phyloP scores from a whole-genome alignment of 805 yeast genomes.

The Metschnikowia corniflorae region DNA sequence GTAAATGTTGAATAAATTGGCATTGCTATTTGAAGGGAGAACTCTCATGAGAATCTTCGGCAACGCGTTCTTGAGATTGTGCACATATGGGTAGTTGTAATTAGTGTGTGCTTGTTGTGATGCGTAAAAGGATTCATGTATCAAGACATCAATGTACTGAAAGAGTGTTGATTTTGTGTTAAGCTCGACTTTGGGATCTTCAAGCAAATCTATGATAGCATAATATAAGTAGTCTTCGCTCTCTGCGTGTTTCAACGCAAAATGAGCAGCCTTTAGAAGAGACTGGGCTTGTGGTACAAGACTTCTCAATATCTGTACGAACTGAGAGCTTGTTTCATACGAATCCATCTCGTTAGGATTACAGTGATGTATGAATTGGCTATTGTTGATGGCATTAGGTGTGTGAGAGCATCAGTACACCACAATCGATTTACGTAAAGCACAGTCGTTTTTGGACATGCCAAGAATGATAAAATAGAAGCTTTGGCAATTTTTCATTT shows the following conservation, averaged over 20 bases:
- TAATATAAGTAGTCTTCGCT: conserved; percentile 67
- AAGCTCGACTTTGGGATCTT: conserved; percentile 45
- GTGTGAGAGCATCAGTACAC: no score
- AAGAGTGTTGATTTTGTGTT: conserved; percentile 64
- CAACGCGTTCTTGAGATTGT: conserved; percentile 28
- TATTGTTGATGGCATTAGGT: neutral
- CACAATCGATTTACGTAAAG: neutral
- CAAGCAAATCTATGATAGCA: conserved; percentile 58
- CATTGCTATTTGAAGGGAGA: conserved; percentile 34
- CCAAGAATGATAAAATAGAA: no score
- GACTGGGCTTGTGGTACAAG: conserved; percentile 61
- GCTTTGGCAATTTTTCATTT: no score
- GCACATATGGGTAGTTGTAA: conserved; percentile 38
- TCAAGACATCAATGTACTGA: conserved; percentile 65
- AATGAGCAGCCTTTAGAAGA: conserved; percentile 50
- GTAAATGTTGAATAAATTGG: conserved; percentile 36
- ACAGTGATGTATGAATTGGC: no score
- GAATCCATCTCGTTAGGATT: conserved; percentile 92
- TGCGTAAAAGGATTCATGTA: conserved; percentile 34
- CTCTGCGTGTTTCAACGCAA: conserved; percentile 54
- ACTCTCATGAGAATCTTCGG: conserved; percentile 34
- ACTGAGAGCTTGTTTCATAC: conserved; percentile 78
- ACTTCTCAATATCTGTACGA: conserved; percentile 59
- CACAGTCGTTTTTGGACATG: neutral
- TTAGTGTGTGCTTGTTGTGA: conserved; percentile 34